phyloP scores from a whole-genome alignment of 1,284 basidiomycete genomes.

The Ceratobasidium sp. region DNA sequence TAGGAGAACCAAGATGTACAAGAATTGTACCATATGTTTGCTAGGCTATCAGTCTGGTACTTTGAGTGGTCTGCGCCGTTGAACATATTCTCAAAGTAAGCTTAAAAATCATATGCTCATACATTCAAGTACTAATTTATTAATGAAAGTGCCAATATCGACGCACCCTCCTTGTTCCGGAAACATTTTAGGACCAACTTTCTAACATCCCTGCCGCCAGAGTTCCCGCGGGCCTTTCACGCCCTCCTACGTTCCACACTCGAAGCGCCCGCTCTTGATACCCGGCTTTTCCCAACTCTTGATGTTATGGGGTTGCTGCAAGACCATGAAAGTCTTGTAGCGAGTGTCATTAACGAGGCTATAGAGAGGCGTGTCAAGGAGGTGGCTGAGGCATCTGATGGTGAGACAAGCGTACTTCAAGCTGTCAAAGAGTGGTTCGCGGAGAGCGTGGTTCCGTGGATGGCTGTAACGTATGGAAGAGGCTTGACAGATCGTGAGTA shows the following conservation, averaged over 20 bases:
- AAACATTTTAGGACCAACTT: conserved; percentile 58
- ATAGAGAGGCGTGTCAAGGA: conserved; percentile 78
- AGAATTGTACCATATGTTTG: conserved; percentile 64
- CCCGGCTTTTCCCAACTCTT: conserved; percentile 68
- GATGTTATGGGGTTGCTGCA: conserved; percentile 82
- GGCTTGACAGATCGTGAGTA: conserved; percentile 66
- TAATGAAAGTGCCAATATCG: conserved; percentile 36
- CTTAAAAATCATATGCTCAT: conserved; percentile 34
- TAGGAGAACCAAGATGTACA: conserved; percentile 62
- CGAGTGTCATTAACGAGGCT: conserved; percentile 83
- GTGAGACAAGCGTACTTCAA: conserved; percentile 64
- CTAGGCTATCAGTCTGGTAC: conserved; percentile 58
- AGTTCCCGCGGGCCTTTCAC: conserved; percentile 74
- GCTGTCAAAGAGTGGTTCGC: conserved; percentile 78
- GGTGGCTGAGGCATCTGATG: conserved; percentile 72
- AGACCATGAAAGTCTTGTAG: conserved; percentile 84
- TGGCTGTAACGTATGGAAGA: conserved; percentile 79
- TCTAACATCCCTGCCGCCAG: conserved; percentile 65
- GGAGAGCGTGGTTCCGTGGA: conserved; percentile 82
- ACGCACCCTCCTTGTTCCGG: conserved; percentile 45
- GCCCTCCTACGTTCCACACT: conserved; percentile 73
- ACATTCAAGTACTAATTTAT: conserved; percentile 23
- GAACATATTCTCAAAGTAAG: conserved; percentile 68
- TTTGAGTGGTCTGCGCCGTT: conserved; percentile 72
- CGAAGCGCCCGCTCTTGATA: conserved; percentile 57